Evolutionary conservation across 305 asterid genomes (phyloP).

Genomic region (Stenogyne calaminthoides): DNA sequence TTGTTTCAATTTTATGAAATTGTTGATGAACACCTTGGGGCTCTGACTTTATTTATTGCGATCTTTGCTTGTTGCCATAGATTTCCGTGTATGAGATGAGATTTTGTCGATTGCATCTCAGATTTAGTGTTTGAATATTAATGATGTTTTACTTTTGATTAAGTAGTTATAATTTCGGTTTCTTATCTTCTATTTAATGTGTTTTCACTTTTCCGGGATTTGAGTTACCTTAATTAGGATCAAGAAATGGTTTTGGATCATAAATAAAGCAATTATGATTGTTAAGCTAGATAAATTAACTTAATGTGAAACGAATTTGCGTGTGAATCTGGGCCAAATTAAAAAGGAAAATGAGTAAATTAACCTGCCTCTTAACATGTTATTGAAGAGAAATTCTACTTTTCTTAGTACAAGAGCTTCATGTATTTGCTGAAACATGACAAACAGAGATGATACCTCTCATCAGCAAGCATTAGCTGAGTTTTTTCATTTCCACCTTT

Average conservation of each 20-base stretch:
- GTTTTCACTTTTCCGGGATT: background rate
- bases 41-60: background rate
- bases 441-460: background rate
- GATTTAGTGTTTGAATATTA: constrained; percentile 17
- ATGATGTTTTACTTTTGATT: constrained; percentile 11
- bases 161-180: constrained; percentile 5
- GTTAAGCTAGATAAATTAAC: constrained; percentile 2
- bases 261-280: constrained; percentile 1
- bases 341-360: background rate
- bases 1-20: background rate
- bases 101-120: constrained; percentile 31
- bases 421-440: constrained; percentile 13
- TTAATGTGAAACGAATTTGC: constrained; percentile 1
- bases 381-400: background rate
- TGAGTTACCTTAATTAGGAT: constrained; percentile 9
- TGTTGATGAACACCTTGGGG: constrained; percentile 15
- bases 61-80: constrained; percentile 13
- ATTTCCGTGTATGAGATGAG: constrained; percentile 23
- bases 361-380: background rate
- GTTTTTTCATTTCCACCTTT: background rate
- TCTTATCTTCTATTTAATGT: background rate
- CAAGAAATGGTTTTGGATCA: background rate
- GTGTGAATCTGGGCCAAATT: constrained; percentile 8
- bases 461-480: background rate
- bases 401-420: constrained; percentile 1